A percentile compares a stretch with the other conserved stretches of the same genome.
Conservation (phyloP, 2,329 filamentous ascomycete species). For the Berkeleyomyces basicola region DNA sequence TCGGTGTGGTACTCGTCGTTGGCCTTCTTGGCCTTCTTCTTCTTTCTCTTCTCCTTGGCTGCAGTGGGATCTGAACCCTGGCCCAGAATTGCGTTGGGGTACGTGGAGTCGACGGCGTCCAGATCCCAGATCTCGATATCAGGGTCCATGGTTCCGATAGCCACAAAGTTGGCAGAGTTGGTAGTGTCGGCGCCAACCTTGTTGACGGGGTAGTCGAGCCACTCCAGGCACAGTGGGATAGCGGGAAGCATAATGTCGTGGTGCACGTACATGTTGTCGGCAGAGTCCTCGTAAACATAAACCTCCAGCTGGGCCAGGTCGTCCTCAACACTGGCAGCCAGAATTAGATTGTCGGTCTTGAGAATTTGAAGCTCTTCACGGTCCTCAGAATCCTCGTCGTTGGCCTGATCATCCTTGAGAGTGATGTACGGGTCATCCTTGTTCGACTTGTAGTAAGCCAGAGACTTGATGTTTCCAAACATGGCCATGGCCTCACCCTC, state of each 20-base stretch:
- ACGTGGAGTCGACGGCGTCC: slow-evolving; percentile 93
- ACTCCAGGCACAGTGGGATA: slow-evolving; percentile 88
- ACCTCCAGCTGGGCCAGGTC: slow-evolving; percentile 93
- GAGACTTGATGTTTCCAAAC: slow-evolving; percentile 86
- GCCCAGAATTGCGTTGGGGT: slow-evolving; percentile 88
- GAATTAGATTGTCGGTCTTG: slow-evolving; percentile 77
- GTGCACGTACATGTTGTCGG: slow-evolving; percentile 95
- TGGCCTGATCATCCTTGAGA: slow-evolving; percentile 50
- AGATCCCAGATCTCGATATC: slow-evolving; percentile 98
- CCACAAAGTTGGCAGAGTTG: slow-evolving; percentile 73
- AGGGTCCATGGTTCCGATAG: slow-evolving; percentile 91
- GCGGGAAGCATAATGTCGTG: slow-evolving; percentile 99
- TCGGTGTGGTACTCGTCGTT: slow-evolving; percentile 92
- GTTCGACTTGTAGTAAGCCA: slow-evolving; percentile 88
- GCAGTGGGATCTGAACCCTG: slow-evolving; percentile 42
- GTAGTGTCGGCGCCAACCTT: slow-evolving; percentile 46
- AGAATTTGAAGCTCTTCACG: slow-evolving; percentile 87
- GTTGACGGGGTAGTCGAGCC: slow-evolving; percentile 82
- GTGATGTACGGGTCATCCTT: slow-evolving; percentile 96
- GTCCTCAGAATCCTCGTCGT: slow-evolving; percentile 65
- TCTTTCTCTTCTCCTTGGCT: slow-evolving; percentile 60
- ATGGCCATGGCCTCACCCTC: slow-evolving; percentile 62
- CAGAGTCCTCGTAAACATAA: slow-evolving; percentile 90
- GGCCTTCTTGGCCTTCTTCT: slow-evolving; percentile 73
- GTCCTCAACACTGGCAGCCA: slow-evolving; percentile 89